Conservation (phyloP, 73 alveolate genomes). For the Paramecium caudatum region DNA sequence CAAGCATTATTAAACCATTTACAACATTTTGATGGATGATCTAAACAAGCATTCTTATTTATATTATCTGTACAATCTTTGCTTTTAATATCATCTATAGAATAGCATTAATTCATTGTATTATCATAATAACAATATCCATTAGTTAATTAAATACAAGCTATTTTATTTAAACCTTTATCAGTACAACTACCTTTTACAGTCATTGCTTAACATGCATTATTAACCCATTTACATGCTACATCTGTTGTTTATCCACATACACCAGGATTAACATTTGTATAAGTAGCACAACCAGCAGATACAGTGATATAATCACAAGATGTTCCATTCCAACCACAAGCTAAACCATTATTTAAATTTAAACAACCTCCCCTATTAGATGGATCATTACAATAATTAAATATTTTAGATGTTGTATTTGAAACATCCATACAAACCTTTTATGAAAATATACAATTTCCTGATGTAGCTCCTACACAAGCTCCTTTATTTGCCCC, state of each 20-base stretch:
- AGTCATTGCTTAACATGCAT: background rate
- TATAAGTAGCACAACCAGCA: slow-evolving; percentile 12
- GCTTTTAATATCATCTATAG: background rate
- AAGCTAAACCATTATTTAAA: background rate
- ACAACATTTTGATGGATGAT: slow-evolving; percentile 9
- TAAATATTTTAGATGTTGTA: background rate
- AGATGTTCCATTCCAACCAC: background rate
- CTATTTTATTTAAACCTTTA: background rate
- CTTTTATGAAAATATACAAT: background rate
- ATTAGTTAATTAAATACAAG: background rate
- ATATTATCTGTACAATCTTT: background rate
- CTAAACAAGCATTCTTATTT: background rate
- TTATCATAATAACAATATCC: background rate
- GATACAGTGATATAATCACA: background rate
- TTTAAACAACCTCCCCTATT: slow-evolving; percentile 1
- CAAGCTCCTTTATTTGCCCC: slow-evolving; percentile 57
- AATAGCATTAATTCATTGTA: background rate
- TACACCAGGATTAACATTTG: slow-evolving; percentile 38
- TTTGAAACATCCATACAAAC: background rate
- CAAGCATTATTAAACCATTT: background rate
- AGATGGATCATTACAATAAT: slow-evolving; percentile 23
- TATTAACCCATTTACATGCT: slow-evolving; percentile 17
- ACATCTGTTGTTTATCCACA: background rate
- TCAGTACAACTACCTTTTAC: background rate
- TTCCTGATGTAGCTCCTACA: slow-evolving; percentile 17